A percentile compares a stretch with the other conserved stretches of the same genome.
These are phyloP conservation scores for Rhodotorula babjevae DNA, from an alignment of 768 basidiomycete species.

Conservation along the genomic window DNA sequence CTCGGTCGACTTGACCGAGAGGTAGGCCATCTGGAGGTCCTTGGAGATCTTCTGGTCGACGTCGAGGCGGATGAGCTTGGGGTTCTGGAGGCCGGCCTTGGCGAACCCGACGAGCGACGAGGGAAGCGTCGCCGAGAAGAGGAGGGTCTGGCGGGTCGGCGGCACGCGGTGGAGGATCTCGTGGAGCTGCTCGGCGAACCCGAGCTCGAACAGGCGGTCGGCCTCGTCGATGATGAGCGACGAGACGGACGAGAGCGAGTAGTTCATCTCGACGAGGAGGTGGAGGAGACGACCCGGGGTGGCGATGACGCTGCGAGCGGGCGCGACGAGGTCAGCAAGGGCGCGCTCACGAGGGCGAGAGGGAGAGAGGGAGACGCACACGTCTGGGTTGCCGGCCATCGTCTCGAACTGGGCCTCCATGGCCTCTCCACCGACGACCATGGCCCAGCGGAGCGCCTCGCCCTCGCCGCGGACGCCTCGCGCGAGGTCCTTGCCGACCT, in stretches of 20 bases:
- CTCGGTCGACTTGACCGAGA: slow-evolving; percentile 82
- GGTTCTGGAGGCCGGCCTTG: slow-evolving; percentile 89
- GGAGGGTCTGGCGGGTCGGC: slow-evolving; percentile 75
- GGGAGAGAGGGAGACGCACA: slow-evolving; percentile 58
- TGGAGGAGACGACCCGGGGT: slow-evolving; percentile 98
- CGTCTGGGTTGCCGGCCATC: slow-evolving; percentile 88
- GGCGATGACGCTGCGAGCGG: slow-evolving; percentile 71
- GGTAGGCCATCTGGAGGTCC: slow-evolving; percentile 91
- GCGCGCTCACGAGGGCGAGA: no score
- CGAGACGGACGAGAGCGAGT: slow-evolving; percentile 79
- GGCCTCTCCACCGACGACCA: slow-evolving; percentile 92
- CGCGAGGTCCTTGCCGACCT: slow-evolving; percentile 89
- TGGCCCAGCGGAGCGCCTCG: slow-evolving; percentile 73
- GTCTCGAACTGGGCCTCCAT: slow-evolving; percentile 94
- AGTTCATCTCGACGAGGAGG: slow-evolving; percentile 90
- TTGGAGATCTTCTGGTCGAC: slow-evolving; percentile 91
- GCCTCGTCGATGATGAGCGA: slow-evolving; percentile 97
- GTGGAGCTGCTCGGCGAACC: slow-evolving; percentile 83
- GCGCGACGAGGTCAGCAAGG: no score
- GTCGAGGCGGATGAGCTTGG: slow-evolving; percentile 92
- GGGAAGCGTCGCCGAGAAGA: slow-evolving; percentile 94
- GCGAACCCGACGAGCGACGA: slow-evolving; percentile 95
- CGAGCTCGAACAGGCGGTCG: slow-evolving; percentile 95
- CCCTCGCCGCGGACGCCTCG: slow-evolving; percentile 75
- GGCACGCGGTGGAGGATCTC: slow-evolving; percentile 90